Conservation (phyloP, 2,329 filamentous ascomycete species). For the Stagonosporopsis rhizophila region DNA sequence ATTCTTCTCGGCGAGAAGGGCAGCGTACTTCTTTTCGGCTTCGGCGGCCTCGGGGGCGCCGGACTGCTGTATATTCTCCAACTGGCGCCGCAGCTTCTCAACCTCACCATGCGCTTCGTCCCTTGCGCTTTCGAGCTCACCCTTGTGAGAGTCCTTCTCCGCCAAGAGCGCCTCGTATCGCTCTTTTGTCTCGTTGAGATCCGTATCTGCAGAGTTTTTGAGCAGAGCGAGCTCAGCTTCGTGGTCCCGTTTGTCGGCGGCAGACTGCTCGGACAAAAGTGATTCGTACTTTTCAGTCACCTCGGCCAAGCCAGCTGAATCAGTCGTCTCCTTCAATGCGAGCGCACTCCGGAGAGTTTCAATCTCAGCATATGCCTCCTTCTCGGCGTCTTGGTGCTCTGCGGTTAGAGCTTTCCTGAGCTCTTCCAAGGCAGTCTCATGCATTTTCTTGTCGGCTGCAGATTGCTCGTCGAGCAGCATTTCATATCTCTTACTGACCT, state of each 20-base stretch:
- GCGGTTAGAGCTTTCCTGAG: slow-evolving; percentile 29
- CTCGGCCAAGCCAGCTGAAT: slow-evolving; percentile 27
- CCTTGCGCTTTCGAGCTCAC: slow-evolving; percentile 26
- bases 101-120: slow-evolving; percentile 12
- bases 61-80: slow-evolving; percentile 9
- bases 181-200: slow-evolving; percentile 21
- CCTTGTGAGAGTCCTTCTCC: slow-evolving; percentile 35
- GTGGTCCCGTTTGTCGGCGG: slow-evolving; percentile 30
- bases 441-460: slow-evolving; percentile 26
- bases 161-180: slow-evolving; percentile 29
- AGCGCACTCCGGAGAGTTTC: slow-evolving; percentile 33
- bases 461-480: slow-evolving; percentile 34
- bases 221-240: slow-evolving; percentile 30
- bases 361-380: slow-evolving; percentile 31
- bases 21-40: slow-evolving; percentile 20
- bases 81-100: slow-evolving; percentile 11
- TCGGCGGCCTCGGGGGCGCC: slow-evolving; percentile 17
- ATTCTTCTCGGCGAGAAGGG: slow-evolving; percentile 28
- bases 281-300: slow-evolving; percentile 37
- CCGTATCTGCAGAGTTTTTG: slow-evolving; percentile 20
- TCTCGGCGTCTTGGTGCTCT: slow-evolving; percentile 27
- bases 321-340: slow-evolving; percentile 24
- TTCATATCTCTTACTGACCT: slow-evolving; percentile 39
- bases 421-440: slow-evolving; percentile 29
- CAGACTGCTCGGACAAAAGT: slow-evolving; percentile 34